Conservation (phyloP, 2,329 filamentous ascomycete species). For the Alternaria incomplexa region DNA sequence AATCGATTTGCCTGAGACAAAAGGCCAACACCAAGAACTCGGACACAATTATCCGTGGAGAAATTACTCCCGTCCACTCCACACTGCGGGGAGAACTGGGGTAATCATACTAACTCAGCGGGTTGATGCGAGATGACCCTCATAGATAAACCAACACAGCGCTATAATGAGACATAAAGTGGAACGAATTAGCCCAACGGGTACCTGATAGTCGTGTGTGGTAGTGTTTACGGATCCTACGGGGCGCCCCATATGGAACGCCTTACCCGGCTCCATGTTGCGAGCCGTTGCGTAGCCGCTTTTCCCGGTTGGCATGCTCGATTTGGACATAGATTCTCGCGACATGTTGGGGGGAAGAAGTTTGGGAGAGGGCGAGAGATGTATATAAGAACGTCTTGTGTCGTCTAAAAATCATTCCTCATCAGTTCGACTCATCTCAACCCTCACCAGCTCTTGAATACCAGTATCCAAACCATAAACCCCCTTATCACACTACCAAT, state of each 20-base stretch:
- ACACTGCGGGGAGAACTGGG: neutral
- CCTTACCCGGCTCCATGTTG: neutral
- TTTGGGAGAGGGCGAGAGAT: neutral
- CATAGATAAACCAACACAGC: too few species aligned
- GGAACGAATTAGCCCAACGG: neutral
- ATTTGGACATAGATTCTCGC: neutral
- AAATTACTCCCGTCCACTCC: neutral
- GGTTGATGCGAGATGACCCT: neutral
- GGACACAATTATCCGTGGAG: neutral
- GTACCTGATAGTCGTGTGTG: neutral
- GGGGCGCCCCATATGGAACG: neutral
- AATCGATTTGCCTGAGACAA: neutral
- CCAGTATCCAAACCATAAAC: neutral
- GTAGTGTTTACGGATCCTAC: neutral
- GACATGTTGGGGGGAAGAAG: neutral
- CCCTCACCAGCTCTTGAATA: too few species aligned
- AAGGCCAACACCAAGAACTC: neutral
- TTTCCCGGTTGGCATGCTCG: neutral
- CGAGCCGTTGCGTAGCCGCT: neutral
- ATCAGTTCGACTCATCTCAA: neutral
- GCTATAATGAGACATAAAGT: neutral
- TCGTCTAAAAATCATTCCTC: neutral
- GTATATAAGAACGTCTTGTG: neutral
- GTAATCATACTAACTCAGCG: neutral
- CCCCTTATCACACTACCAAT: neutral